These are phyloP conservation scores for Plantago major DNA, from an alignment of 257 asterid species.

Conservation along the genomic window DNA sequence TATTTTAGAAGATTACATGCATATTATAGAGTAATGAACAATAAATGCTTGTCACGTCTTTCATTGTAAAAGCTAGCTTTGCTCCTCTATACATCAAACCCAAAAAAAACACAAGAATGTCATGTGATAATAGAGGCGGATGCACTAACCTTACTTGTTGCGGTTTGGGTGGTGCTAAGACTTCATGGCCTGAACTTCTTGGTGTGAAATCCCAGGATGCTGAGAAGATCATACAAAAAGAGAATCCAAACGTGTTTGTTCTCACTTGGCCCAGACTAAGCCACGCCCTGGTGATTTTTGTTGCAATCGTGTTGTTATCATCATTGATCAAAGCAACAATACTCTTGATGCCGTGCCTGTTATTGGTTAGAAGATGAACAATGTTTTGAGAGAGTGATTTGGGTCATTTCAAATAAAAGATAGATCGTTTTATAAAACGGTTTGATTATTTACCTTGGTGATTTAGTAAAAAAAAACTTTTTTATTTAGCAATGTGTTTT, in stretches of 20 bases:
- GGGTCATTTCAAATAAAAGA: too few relatives aligned
- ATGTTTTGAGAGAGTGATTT: too few relatives aligned
- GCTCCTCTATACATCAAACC: too few relatives aligned
- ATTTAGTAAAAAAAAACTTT: too few relatives aligned
- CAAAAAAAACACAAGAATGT: too few relatives aligned
- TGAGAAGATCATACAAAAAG: not conserved
- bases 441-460: too few relatives aligned
- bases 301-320: not conserved
- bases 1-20: too few relatives aligned
- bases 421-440: too few relatives aligned
- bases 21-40: too few relatives aligned
- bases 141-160: not conserved
- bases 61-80: too few relatives aligned
- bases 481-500: too few relatives aligned
- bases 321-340: not conserved
- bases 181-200: not conserved
- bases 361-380: constrained; percentile 14
- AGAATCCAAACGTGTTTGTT: not conserved
- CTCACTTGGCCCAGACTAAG: not conserved
- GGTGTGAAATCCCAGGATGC: not conserved
- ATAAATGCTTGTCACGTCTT: too few relatives aligned
- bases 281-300: not conserved
- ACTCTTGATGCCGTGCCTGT: not conserved
- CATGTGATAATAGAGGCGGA: not conserved
- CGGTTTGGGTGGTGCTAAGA: not conserved